Base-by-base conservation (phyloP, 805 yeast genomes). In the Metschnikowia arizonensis region DNA sequence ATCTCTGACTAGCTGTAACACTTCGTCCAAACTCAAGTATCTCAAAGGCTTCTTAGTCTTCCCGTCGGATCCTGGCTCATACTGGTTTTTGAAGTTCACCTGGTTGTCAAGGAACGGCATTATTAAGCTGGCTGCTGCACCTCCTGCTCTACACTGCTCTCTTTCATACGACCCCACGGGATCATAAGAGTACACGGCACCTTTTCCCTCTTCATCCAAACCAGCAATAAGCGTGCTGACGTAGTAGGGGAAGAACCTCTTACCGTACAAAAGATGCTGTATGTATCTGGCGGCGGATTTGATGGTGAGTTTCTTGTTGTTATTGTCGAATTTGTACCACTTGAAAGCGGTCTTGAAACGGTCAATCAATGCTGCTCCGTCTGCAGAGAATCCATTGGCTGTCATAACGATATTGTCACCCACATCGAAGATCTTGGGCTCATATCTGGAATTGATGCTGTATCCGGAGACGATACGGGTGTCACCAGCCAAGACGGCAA, bases 91-190 rank as follows among this genome's bases (percentile, higher is more conserved):
- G 69, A 88, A 86, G 64, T 89, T 88, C 51, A 93, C 99, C 73
- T 93, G 99, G 66, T 90, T 91, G 67, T 93, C 99, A 61, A 93
- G 79, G 65, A 93, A 93, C 3, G 99, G 99, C 95, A 90, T 89
- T 55, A 93, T 89, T 68, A 93, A 78, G 52, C 89, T 80, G 1
- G 97, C 93, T 24, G 98, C 98, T 11, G 97, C 93, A 34, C 99
- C 99, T 53, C 96, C 97, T 2, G 98, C 98, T 61, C 97, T 81
- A 68, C 97, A 88, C 63, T 90, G 96, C 65, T 90, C 97, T 59
- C 97, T 81, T 69, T 93, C 98, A 63, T 93, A 93, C 1, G 97
- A 88, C 3, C 99, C 99, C 47, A 93, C 96, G 1, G 98, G 98
- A 64, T 93, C 99, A 64, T 88, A 93, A 11, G 98, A 90, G 65